A percentile compares a stretch with the other conserved stretches of the same genome.
phyloP scores from a whole-genome alignment of 768 basidiomycete species.

The Gymnopilus dilepis region DNA sequence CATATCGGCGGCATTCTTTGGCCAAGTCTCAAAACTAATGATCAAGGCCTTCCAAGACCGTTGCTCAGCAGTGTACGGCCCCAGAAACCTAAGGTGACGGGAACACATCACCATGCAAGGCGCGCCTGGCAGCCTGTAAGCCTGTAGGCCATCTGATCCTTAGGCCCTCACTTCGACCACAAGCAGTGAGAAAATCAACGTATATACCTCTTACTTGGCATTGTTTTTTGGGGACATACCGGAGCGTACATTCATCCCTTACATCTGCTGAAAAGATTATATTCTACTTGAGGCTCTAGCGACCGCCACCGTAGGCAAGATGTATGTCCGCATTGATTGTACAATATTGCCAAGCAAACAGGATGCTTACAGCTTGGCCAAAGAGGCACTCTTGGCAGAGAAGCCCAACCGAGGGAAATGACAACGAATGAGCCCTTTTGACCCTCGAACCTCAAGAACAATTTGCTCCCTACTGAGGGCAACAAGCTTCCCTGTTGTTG shows the following conservation, averaged over 20 bases:
- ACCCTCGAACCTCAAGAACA: slow-evolving; percentile 50
- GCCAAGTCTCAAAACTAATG: slow-evolving; percentile 87
- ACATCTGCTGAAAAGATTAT: no score
- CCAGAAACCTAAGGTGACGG: slow-evolving; percentile 21
- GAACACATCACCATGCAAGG: no score
- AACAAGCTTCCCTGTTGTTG: slow-evolving; percentile 55
- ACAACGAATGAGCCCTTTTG: slow-evolving; percentile 45
- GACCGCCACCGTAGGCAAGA: no score
- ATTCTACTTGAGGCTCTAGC: no score
- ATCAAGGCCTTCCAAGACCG: slow-evolving; percentile 91
- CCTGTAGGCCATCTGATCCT: no score
- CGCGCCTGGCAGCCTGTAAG: no score
- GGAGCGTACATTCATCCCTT: background rate
- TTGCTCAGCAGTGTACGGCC: slow-evolving; percentile 75
- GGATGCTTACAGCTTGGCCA: slow-evolving; percentile 23
- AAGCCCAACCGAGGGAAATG: slow-evolving; percentile 60
- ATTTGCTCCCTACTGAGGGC: slow-evolving; percentile 53
- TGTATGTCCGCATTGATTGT: no score
- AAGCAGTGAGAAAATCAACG: no score
- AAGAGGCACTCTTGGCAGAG: slow-evolving; percentile 27
- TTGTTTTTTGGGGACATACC: background rate
- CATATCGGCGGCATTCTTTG: slow-evolving; percentile 85
- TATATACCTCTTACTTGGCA: background rate
- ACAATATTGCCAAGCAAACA: background rate
- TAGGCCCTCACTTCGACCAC: no score